These are phyloP conservation scores for Plasmodium sp. DNA, from an alignment of 169 alveolate genomes.

Conservation along the genomic window DNA sequence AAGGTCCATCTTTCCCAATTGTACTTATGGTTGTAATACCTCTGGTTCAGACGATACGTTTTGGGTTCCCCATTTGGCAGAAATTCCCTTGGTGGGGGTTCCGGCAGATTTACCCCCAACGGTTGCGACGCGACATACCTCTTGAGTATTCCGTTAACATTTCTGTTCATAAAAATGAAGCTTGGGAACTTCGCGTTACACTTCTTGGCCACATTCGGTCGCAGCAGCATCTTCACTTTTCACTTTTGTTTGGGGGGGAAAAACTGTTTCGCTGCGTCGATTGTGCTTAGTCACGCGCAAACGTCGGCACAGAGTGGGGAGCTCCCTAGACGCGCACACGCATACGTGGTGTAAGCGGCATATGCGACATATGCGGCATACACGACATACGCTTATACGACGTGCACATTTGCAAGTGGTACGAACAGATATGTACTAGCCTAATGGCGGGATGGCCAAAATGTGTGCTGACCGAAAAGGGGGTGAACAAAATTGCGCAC, in stretches of 20 bases:
- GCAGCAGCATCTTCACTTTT: slow-evolving; percentile 12
- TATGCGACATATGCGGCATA: not conserved
- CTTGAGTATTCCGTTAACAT: slow-evolving; percentile 15
- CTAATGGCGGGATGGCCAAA: not conserved
- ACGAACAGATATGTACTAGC: not conserved
- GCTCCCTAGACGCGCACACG: not conserved
- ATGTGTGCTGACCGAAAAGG: not conserved
- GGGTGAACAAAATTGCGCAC: not conserved
- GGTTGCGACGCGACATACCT: slow-evolving; percentile 74
- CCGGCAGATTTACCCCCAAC: slow-evolving; percentile 84
- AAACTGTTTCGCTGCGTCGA: not conserved
- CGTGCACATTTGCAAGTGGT: not conserved
- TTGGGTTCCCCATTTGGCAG: slow-evolving; percentile 89
- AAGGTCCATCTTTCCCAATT: slow-evolving; percentile 92
- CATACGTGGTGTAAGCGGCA: not conserved
- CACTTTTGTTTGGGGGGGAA: not conserved
- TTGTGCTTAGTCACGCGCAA: not conserved
- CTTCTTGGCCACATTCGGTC: not conserved
- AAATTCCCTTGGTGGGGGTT: slow-evolving; percentile 91
- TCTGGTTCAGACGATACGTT: slow-evolving; percentile 85
- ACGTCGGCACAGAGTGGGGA: not conserved
- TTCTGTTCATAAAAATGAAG: slow-evolving; percentile 9
- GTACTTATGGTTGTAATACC: slow-evolving; percentile 86
- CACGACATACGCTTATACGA: not conserved
- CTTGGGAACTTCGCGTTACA: not conserved